These are phyloP conservation scores for Clitopilus passeckerianus DNA, from an alignment of 768 basidiomycete species.

Conservation along the genomic window DNA sequence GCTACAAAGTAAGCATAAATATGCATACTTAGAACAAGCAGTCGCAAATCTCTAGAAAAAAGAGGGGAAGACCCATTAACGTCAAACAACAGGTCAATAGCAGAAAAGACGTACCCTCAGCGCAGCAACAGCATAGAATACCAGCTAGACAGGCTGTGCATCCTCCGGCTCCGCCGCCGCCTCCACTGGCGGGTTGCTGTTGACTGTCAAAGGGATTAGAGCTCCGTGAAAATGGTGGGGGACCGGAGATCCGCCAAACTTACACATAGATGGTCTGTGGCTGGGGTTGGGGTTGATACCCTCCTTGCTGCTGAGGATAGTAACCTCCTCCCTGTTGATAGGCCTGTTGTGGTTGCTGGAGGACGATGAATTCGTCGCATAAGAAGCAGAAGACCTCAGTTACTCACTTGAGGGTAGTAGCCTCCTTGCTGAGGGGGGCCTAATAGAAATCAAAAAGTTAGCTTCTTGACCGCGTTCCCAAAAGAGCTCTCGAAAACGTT, in stretches of 20 bases:
- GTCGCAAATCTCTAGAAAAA: conserved; percentile 60
- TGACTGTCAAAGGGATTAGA: conserved; percentile 24
- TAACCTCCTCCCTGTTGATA: conserved; percentile 51
- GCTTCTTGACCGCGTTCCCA: not conserved
- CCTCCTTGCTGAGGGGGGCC: conserved; percentile 54
- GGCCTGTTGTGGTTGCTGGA: conserved; percentile 65
- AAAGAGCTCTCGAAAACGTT: not conserved
- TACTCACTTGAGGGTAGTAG: conserved; percentile 55
- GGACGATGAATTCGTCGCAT: not conserved
- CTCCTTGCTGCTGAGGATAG: conserved; percentile 35
- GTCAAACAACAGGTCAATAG: not conserved
- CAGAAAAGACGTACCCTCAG: conserved; percentile 50
- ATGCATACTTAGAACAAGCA: conserved; percentile 49
- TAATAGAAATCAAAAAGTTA: conserved; percentile 13
- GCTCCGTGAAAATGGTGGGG: not conserved
- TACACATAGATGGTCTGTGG: conserved; percentile 83
- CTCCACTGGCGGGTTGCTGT: conserved; percentile 48
- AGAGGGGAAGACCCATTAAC: conserved; percentile 4
- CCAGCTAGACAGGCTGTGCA: conserved; percentile 67
- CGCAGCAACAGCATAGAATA: conserved; percentile 62
- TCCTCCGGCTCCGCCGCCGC: conserved; percentile 30
- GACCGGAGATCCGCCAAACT: conserved; percentile 20
- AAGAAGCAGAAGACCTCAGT: too few species aligned
- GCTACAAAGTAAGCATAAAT: not conserved
- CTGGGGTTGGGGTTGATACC: conserved; percentile 44